Percentiles rank a stretch among this genome's conserved stretches.
phyloP scores from a whole-genome alignment of 495 filamentous ascomycete species.

The Clavariopsis aquatica region DNA sequence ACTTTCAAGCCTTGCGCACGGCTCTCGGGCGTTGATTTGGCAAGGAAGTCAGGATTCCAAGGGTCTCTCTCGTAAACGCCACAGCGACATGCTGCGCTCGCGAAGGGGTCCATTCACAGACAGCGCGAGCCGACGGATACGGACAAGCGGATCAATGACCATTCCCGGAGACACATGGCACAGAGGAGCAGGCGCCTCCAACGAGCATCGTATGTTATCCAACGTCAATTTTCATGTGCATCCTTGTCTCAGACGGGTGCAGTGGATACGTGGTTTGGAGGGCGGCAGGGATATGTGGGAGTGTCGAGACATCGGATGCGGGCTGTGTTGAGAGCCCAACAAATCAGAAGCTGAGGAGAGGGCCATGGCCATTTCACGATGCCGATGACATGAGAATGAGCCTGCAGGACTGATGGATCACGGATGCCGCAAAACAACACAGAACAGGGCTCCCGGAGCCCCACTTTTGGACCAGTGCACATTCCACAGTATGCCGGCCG shows the following conservation, averaged over 20 bases:
- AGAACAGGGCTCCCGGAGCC: conserved; percentile 3
- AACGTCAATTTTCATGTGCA: conserved; percentile 7
- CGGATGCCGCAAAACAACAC: conserved; percentile 2
- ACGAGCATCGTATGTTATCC: neutral
- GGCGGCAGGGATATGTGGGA: neutral
- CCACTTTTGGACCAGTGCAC: neutral
- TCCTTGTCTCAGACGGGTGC: conserved; percentile 12
- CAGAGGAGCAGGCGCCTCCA: too few relatives aligned
- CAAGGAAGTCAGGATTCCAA: too few relatives aligned
- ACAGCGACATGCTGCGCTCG: too few relatives aligned
- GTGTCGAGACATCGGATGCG: conserved; percentile 24
- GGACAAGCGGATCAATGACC: conserved; percentile 1
- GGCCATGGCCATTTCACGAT: neutral
- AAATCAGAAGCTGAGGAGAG: conserved; percentile 5
- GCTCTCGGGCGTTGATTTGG: too few relatives aligned
- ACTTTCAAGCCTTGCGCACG: too few relatives aligned
- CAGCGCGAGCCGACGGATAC: neutral
- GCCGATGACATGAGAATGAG: conserved; percentile 11
- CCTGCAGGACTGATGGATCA: neutral
- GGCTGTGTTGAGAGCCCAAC: conserved; percentile 11
- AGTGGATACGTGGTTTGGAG: conserved; percentile 19
- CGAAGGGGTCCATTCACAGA: neutral
- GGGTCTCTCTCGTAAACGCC: too few relatives aligned
- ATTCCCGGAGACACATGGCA: neutral
- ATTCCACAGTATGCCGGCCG: conserved; percentile 1